Evolutionary conservation across 768 basidiomycete genomes (phyloP), one percentile per base, ranked within the genome.

Genomic region (Dacryopinax spathularia): DNA sequence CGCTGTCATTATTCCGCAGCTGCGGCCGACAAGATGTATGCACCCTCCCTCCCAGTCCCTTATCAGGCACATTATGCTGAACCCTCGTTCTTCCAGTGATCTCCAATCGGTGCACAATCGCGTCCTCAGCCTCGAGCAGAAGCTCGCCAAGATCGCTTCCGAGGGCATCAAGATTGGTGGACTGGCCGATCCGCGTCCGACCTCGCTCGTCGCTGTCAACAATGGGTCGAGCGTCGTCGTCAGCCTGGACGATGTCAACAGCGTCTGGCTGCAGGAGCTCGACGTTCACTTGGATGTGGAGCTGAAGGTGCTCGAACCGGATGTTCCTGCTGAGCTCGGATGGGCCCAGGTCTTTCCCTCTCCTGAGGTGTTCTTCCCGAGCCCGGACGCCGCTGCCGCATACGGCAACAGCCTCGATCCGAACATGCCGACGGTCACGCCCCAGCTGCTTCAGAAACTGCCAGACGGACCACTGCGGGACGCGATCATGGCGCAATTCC

Each of bases 41-140:
- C 77, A 22, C 20, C 35, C 63, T 31, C 25, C 12, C 16, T 27
- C n/a, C 25, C 63, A 33, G 25, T 18, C 34, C 62, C 25, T 59
- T 67, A 36, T 37, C 67, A 6, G 22, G 35, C 22, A 34, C 1
- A 1, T 25, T n/a, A n/a, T 4, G 10, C 13, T 12, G 10, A 33
- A 3, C 1, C 33, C 25, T 29, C 18, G 5, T 34, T 18, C 33
- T 34, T 36, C 0, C 69, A 87, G 86, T 43, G 89, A 91, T 72
- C 77, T 91, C 1, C 89, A 91, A 69, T 88, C 88, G 1, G 79
- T 91, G 37, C 87, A 91, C 70, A 91, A 91, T 72, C 82, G 89
- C 13, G 78, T 90, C 31, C 82, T 86, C 31, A 79, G 82, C 64
- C 80, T 90, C 66, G 89, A 91, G 74, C 74, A 82, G 1, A 48